Evolutionary conservation across 305 asterid genomes (phyloP), one percentile per base, ranked within the genome.

Genomic region (Fraxinus albicans): DNA sequence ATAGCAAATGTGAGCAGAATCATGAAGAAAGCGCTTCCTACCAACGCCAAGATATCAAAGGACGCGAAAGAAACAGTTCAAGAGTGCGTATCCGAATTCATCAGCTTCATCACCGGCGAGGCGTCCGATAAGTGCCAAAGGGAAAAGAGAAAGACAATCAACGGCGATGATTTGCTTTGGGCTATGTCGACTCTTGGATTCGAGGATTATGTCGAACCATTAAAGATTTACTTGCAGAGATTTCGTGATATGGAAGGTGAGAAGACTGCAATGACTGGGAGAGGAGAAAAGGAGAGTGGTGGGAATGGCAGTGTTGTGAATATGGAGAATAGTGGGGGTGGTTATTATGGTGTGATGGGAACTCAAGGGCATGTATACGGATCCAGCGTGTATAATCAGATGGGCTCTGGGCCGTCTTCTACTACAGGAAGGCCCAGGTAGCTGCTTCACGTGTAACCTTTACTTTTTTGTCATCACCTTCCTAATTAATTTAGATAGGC

Each of bases 31-130:
- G 97, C 96, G 3, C 78, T 94, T 63, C 98, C 98, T 2, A 95
- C 98, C 2, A 94, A 94, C 85, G 97, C 96, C 15, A 94, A 94
- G 84, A 92, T 94, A 78, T 94, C 98, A 0, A 94, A 94, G 55
- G 98, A 94, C 80, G 98, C 97, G 0, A 94, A 94, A 73, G 98
- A 94, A 76, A 91, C 97, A 0, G 96, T 94, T 13, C 98, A 94
- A 81, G 98, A 94, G 83, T 94, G 98, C 77, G 98, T 94, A 1
- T 94, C 98, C 76, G 98, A 94, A 90, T 94, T 93, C 86, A 94
- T 94, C 84, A 94, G 98, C 84, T 93, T 92, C 89, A 91, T 92
- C 87, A 94, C 97, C 63, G 98, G 97, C 29, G 98, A 94, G 83
- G 98, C 98, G 2, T 94, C 97, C 19, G 98, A 94, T 73, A 94